These are phyloP conservation scores for Magnusiomyces sp. DNA, from an alignment of 1,139 yeast species.

Conservation along the genomic window DNA sequence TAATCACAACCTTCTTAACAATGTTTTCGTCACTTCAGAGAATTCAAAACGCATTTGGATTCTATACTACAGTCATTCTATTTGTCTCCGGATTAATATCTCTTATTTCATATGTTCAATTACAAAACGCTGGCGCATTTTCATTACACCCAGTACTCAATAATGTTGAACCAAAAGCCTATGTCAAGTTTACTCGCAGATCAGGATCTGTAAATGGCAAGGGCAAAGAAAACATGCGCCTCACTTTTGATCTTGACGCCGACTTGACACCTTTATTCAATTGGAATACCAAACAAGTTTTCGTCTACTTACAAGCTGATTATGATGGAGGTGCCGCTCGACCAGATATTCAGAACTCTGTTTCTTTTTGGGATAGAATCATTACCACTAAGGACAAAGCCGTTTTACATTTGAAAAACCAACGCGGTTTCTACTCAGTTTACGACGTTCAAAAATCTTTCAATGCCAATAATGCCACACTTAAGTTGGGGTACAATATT, in stretches of 20 bases:
- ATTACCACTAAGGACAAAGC: slow-evolving; percentile 55
- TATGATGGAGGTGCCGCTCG: slow-evolving; percentile 48
- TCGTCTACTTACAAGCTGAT: slow-evolving; percentile 82
- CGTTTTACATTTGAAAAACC: slow-evolving; percentile 41
- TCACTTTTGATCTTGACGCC: slow-evolving; percentile 61
- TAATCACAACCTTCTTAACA: neutral
- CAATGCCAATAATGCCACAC: slow-evolving; percentile 56
- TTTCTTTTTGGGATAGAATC: slow-evolving; percentile 88
- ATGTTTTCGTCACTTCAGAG: slow-evolving; percentile 17
- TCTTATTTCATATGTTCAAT: slow-evolving; percentile 24
- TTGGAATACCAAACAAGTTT: slow-evolving; percentile 96
- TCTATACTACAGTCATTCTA: slow-evolving; percentile 26
- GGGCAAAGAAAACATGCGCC: slow-evolving; percentile 71
- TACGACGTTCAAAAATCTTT: slow-evolving; percentile 77
- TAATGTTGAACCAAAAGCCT: slow-evolving; percentile 24
- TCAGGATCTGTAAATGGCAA: slow-evolving; percentile 63
- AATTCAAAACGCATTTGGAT: slow-evolving; percentile 25
- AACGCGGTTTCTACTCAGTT: slow-evolving; percentile 68
- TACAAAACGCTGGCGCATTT: slow-evolving; percentile 25
- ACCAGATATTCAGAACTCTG: slow-evolving; percentile 41
- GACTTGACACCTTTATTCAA: slow-evolving; percentile 73
- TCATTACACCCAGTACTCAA: slow-evolving; percentile 19
- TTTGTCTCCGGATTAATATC: slow-evolving; percentile 25
- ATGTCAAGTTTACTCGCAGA: slow-evolving; percentile 52
- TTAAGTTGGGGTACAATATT: slow-evolving; percentile 79